Conservation (phyloP, 2,329 filamentous ascomycete species). For the Diplodia scrobiculata region DNA sequence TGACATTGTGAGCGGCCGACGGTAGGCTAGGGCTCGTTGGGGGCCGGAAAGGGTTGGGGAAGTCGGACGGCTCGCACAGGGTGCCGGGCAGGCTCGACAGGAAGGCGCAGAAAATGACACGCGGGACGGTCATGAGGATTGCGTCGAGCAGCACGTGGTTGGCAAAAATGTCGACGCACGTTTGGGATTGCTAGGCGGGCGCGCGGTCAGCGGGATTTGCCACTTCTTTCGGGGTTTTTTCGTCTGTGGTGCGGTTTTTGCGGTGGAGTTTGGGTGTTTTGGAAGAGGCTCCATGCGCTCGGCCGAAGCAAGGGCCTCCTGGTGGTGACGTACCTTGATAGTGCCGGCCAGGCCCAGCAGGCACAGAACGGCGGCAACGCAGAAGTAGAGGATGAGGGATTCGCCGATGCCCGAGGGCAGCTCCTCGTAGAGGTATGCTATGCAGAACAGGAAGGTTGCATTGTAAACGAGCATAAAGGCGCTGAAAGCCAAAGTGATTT, state of each 20-base stretch:
- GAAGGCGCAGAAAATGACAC: constrained; percentile 32
- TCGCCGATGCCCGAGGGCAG: constrained; percentile 37
- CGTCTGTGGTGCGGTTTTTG: background rate
- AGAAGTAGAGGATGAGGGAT: constrained; percentile 45
- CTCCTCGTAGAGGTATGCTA: constrained; percentile 34
- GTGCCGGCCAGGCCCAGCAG: constrained; percentile 49
- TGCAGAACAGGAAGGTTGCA: constrained; percentile 36
- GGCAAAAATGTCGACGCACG: constrained; percentile 33
- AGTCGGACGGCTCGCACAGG: constrained; percentile 29
- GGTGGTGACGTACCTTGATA: constrained; percentile 43
- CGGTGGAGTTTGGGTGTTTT: background rate
- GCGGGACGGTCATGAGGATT: constrained; percentile 33
- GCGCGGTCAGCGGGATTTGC: background rate
- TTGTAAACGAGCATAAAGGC: constrained; percentile 34
- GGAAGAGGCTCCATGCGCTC: background rate
- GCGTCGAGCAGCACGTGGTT: constrained; percentile 37
- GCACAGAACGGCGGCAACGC: constrained; percentile 46
- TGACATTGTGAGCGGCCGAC: constrained; percentile 31
- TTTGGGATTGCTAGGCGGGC: constrained; percentile 29
- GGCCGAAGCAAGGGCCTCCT: constrained; percentile 15
- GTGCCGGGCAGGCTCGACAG: constrained; percentile 30
- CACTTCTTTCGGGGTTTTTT: background rate
- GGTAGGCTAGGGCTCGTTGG: constrained; percentile 19
- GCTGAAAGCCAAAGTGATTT: constrained; percentile 30
- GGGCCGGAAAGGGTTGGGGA: constrained; percentile 25